phyloP scores from a whole-genome alignment of 176 grass and related monocot species.

The Typha latifolia region DNA sequence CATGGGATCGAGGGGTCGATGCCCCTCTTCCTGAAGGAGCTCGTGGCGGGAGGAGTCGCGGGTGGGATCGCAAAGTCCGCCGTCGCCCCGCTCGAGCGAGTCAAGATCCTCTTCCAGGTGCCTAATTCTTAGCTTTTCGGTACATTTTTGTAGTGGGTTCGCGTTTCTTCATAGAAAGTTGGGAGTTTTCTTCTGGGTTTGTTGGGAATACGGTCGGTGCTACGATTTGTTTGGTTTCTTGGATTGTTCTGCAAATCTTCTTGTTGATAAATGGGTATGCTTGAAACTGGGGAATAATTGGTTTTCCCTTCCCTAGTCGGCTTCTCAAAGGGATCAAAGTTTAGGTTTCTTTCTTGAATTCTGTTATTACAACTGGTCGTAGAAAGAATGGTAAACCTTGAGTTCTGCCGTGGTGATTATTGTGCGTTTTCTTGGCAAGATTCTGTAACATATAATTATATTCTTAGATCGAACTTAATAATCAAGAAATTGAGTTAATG shows the following conservation, averaged over 20 bases:
- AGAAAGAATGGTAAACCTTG: no score
- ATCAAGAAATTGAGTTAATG: no score
- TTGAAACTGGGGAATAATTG: neutral
- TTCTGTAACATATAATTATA: no score
- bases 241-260: neutral
- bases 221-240: neutral
- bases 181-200: neutral
- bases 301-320: neutral
- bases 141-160: neutral
- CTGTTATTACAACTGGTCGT: no score
- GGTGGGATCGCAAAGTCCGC: slow-evolving; percentile 78
- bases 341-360: no score
- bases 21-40: slow-evolving; percentile 73
- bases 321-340: neutral
- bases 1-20: slow-evolving; percentile 15
- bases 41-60: slow-evolving; percentile 74
- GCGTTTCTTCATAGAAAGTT: neutral
- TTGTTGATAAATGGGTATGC: neutral
- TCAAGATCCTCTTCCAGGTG: slow-evolving; percentile 95
- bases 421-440: no score
- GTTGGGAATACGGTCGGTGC: neutral
- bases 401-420: no score
- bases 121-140: slow-evolving; percentile 3
- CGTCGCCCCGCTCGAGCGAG: slow-evolving; percentile 88
- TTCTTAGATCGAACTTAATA: no score